Evolutionary conservation across 768 basidiomycete genomes (phyloP).

Genomic region (Xerocomellus amylosporus): DNA sequence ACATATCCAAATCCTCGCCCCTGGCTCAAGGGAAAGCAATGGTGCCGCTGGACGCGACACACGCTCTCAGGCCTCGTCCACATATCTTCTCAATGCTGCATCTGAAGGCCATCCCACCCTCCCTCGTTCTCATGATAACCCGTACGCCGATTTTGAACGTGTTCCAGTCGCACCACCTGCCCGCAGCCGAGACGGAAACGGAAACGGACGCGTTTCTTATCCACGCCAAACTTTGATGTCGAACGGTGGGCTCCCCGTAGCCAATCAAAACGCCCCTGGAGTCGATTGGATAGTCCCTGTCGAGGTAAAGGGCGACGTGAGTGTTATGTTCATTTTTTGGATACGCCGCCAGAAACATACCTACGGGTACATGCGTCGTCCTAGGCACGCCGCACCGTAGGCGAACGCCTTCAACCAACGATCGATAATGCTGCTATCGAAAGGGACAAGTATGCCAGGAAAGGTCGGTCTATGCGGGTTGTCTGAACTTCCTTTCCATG

Average conservation of each 20-base stretch:
- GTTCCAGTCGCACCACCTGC: constrained; percentile 1
- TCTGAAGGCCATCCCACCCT: constrained; percentile 4
- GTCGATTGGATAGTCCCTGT: constrained; percentile 30
- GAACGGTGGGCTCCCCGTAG: not conserved
- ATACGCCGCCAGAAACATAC: not conserved
- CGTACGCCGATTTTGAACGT: constrained; percentile 7
- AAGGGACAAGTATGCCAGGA: constrained; percentile 43
- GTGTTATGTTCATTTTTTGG: not conserved
- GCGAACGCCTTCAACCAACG: constrained; percentile 55
- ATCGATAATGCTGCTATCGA: constrained; percentile 46
- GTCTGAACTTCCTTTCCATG: not conserved
- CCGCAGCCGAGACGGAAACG: constrained; percentile 20
- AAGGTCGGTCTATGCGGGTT: constrained; percentile 34
- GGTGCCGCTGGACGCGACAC: not conserved
- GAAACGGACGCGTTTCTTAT: constrained; percentile 9
- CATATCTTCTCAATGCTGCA: constrained; percentile 2
- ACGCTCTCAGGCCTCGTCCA: not conserved
- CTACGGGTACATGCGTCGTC: not conserved
- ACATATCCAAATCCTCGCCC: not conserved
- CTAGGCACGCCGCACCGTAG: constrained; percentile 38
- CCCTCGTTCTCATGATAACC: constrained; percentile 1
- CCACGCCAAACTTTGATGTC: constrained; percentile 5
- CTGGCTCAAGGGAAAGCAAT: not conserved
- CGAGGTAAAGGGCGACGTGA: constrained; percentile 18
- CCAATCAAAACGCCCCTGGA: not conserved